Percentiles rank a stretch among this genome's conserved stretches.
phyloP scores from a whole-genome alignment of 2,329 filamentous ascomycete species.

The Microsporum canis region DNA sequence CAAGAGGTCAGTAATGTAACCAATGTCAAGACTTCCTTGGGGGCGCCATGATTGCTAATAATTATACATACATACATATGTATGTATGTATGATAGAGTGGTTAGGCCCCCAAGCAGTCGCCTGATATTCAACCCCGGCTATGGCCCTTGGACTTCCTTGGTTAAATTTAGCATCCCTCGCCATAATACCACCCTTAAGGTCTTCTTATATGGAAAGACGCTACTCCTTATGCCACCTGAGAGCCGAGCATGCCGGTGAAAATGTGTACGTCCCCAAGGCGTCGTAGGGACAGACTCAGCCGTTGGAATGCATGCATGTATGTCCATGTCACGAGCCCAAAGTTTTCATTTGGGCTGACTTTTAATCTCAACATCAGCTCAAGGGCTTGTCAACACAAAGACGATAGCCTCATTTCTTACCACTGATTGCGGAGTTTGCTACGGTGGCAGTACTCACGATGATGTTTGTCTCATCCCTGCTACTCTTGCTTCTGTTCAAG shows the following conservation, averaged over 20 bases:
- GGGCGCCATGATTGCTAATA: background rate
- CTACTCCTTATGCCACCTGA: background rate
- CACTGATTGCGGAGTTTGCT: background rate
- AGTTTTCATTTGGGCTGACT: background rate
- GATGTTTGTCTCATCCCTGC: background rate
- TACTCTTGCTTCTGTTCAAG: background rate
- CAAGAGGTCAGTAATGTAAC: background rate
- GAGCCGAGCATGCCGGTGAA: background rate
- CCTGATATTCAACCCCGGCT: too few relatives aligned
- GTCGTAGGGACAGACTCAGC: background rate
- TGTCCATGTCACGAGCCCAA: background rate
- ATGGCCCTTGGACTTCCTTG: too few relatives aligned
- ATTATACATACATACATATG: too few relatives aligned
- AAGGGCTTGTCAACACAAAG: background rate
- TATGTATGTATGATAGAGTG: too few relatives aligned
- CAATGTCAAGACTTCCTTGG: background rate
- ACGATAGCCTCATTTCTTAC: background rate
- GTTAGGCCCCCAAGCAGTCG: too few relatives aligned
- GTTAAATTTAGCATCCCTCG: background rate
- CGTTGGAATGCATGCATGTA: background rate
- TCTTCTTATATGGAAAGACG: too few relatives aligned
- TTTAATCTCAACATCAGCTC: background rate
- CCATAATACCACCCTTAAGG: too few relatives aligned
- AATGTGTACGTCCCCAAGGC: background rate
- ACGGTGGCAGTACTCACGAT: background rate